These are phyloP conservation scores for Chimonanthus salicifolius DNA, from an alignment of 164 flowering plant genomes.

Conservation along the genomic window DNA sequence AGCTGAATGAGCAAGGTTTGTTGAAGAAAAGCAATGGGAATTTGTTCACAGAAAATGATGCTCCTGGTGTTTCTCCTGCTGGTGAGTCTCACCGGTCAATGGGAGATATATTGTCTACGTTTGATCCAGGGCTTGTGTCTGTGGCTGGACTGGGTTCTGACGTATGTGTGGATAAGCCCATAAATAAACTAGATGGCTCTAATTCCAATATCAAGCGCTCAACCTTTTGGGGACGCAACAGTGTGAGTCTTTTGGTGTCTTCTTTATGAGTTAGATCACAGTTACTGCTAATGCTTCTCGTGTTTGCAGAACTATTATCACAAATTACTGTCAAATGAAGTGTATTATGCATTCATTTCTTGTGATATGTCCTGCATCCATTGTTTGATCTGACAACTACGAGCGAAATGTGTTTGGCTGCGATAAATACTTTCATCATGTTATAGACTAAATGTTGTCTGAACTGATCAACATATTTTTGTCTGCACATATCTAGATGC, in stretches of 20 bases:
- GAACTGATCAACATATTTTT: background rate
- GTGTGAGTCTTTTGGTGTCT: slow-evolving; percentile 45
- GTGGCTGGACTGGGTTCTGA: slow-evolving; percentile 32
- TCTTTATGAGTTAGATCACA: background rate
- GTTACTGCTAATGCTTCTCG: background rate
- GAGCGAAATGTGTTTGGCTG: background rate
- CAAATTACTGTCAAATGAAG: background rate
- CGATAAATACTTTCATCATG: background rate
- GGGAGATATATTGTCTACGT: slow-evolving; percentile 71
- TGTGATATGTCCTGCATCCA: background rate
- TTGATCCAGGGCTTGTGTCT: slow-evolving; percentile 45
- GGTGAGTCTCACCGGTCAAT: slow-evolving; percentile 62
- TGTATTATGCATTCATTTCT: background rate
- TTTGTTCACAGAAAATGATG: slow-evolving; percentile 27
- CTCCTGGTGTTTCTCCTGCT: slow-evolving; percentile 26
- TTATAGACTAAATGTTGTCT: background rate
- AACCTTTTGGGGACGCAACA: slow-evolving; percentile 81
- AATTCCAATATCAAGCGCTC: slow-evolving; percentile 53
- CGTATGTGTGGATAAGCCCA: slow-evolving; percentile 39
- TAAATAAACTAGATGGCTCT: slow-evolving; percentile 41
- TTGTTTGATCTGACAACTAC: background rate
- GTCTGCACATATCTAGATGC: background rate
- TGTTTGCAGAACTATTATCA: background rate
- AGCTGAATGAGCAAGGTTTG: slow-evolving; percentile 33
- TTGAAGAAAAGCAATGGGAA: slow-evolving; percentile 36